Base-by-base conservation (phyloP, 306 rosid species). In the Citrullus colocynthis region DNA sequence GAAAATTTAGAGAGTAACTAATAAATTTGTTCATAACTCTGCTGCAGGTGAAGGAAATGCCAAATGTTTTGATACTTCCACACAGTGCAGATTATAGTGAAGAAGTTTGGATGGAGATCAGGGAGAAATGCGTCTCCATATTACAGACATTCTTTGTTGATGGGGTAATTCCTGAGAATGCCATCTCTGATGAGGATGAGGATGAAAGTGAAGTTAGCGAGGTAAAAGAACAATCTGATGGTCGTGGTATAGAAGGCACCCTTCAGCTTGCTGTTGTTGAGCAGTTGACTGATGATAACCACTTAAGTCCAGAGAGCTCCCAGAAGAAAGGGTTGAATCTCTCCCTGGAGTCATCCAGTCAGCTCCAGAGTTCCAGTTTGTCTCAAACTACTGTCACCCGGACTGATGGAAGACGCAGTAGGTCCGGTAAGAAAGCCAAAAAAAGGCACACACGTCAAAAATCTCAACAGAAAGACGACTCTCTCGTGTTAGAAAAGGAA, bases 11-110 rank as follows among this genome's bases (percentile, higher is more conserved):
- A 28, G 77, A 30, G 45, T 21, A 75, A 62, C 59, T 37, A 16
- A 42, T 16, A 20, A 49, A 54, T 57, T 48, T 66, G 42, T 36
- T 36, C 36, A 14, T 9, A 20, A 51, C 28, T 80, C 67, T 82
- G 57, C 74, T 86, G 82, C 97, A 95, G 99, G 92, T 95, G 60
- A 95, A 91, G 92, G 99, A 95, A 88, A 92, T 95, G 97, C 97
- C 99, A 75, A 95, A 95, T 82, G 97, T 92, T 78, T 84, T 95
- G 90, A 95, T 95, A 86, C 99, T 95, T 84, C 99, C 99, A 3
- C 97, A 89, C 74, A 95, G 99, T 89, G 97, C 99, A 39, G 97
- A 95, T 89, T 95, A 92, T 74, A 95, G 99, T 86, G 99, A 95
- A 91, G 98, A 95, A 85, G 99, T 89, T 20, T 95, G 99, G 99